A percentile compares a stretch with the other conserved stretches of the same genome.
Conservation (phyloP, 2,329 filamentous ascomycete species). For the Clarireedia homoeocarpa region DNA sequence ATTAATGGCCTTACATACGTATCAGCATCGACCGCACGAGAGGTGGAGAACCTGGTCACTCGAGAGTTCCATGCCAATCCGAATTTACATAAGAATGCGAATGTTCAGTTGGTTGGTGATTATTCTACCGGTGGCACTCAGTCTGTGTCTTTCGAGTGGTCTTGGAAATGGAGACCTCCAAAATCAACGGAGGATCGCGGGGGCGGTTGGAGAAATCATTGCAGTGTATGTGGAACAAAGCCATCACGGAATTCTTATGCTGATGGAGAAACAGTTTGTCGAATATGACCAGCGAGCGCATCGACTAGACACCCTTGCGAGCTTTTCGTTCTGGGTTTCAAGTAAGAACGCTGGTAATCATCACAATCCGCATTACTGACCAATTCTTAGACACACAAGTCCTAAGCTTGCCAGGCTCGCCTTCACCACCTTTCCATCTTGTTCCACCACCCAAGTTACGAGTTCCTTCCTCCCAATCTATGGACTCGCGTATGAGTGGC, state of each 20-base stretch:
- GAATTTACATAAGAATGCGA: constrained; percentile 93
- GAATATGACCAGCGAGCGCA: constrained; percentile 95
- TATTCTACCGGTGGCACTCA: constrained; percentile 76
- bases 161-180: constrained; percentile 94
- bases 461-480: constrained; percentile 78
- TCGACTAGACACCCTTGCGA: constrained; percentile 77
- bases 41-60: constrained; percentile 89
- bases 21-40: constrained; percentile 75
- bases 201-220: constrained; percentile 91
- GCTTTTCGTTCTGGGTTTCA: constrained; percentile 92
- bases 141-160: constrained; percentile 87
- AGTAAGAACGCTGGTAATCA: constrained; percentile 44
- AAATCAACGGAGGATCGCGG: constrained; percentile 73
- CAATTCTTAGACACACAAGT: constrained; percentile 25
- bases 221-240: constrained; percentile 55
- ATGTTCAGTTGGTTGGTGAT: constrained; percentile 91
- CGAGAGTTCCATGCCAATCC: constrained; percentile 95
- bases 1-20: constrained; percentile 90
- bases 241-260: constrained; percentile 4
- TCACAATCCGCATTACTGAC: constrained; percentile 13
- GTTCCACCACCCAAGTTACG: constrained; percentile 68
- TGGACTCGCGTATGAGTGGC: constrained; percentile 73
- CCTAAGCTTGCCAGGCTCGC: constrained; percentile 54
- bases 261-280: constrained; percentile 57
- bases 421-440: constrained; percentile 66